These are phyloP conservation scores for Populus hybrid DNA, from an alignment of 441 rosid species.

Conservation along the genomic window DNA sequence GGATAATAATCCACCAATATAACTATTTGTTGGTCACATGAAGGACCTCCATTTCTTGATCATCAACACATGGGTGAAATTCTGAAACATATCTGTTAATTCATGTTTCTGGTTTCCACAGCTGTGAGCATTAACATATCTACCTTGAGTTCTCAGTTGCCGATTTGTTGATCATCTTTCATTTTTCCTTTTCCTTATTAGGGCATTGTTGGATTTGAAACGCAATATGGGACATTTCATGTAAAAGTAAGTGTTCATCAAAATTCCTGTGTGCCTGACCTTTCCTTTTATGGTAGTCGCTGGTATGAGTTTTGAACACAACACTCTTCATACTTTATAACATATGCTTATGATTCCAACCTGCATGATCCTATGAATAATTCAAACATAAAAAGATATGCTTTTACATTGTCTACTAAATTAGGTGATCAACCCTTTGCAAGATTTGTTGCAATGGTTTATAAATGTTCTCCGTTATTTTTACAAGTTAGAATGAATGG, in stretches of 20 bases:
- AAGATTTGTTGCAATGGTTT: neutral
- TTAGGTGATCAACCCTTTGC: neutral
- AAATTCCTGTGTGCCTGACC: neutral
- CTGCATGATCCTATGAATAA: neutral
- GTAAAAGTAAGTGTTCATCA: constrained; percentile 55
- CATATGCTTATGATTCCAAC: neutral
- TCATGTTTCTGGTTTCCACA: neutral
- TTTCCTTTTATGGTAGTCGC: neutral
- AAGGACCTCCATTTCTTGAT: neutral
- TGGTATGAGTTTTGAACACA: neutral
- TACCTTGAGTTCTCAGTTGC: neutral
- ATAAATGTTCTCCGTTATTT: neutral
- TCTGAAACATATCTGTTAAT: neutral
- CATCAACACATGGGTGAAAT: neutral
- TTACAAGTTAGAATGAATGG: neutral
- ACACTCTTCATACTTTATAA: neutral
- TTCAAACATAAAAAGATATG: neutral
- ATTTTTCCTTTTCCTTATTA: constrained; percentile 18
- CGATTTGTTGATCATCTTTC: neutral
- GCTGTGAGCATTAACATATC: neutral
- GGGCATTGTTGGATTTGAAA: constrained; percentile 87
- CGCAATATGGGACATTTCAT: constrained; percentile 73
- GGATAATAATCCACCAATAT: neutral
- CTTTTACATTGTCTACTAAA: neutral
- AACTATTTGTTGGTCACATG: neutral